These are phyloP conservation scores for Pleurozium schreberi DNA, from an alignment of 225 moss, liverwort and hornwort genomes.

Conservation along the genomic window DNA sequence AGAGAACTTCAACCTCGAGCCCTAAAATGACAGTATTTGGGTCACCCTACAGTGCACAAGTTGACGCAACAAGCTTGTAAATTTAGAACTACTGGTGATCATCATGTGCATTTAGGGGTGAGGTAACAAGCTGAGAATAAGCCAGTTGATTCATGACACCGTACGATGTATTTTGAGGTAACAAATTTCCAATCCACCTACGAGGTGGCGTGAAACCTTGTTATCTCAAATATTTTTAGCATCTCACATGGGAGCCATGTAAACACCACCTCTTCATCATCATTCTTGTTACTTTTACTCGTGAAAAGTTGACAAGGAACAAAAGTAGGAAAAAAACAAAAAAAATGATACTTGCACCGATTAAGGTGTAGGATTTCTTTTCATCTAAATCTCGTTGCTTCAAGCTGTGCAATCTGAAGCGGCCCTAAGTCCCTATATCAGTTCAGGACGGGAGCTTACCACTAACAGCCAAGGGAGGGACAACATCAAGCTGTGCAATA, in stretches of 20 bases:
- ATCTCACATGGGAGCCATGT: neutral
- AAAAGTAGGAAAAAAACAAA: neutral
- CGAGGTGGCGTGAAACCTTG: neutral
- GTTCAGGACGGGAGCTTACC: slow-evolving; percentile 37
- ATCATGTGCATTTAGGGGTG: neutral
- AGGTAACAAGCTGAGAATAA: neutral
- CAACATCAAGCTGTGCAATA: slow-evolving; percentile 70
- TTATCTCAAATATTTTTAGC: neutral
- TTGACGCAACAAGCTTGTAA: neutral
- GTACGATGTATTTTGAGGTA: neutral
- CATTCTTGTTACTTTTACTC: neutral
- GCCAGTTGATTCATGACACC: neutral
- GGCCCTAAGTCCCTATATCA: no score
- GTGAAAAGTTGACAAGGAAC: neutral
- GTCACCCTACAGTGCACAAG: neutral
- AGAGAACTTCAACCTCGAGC: neutral
- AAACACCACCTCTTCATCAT: neutral
- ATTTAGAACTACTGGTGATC: neutral
- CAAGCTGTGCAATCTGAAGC: neutral
- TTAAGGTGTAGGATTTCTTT: neutral
- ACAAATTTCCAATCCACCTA: neutral
- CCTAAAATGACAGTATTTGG: neutral
- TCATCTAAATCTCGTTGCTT: neutral
- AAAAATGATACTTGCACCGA: neutral
- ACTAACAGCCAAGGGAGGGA: slow-evolving; percentile 85